These are phyloP conservation scores for Globisporangium barbulae DNA, from an alignment of 352 stramenopile genomes.

Conservation along the genomic window DNA sequence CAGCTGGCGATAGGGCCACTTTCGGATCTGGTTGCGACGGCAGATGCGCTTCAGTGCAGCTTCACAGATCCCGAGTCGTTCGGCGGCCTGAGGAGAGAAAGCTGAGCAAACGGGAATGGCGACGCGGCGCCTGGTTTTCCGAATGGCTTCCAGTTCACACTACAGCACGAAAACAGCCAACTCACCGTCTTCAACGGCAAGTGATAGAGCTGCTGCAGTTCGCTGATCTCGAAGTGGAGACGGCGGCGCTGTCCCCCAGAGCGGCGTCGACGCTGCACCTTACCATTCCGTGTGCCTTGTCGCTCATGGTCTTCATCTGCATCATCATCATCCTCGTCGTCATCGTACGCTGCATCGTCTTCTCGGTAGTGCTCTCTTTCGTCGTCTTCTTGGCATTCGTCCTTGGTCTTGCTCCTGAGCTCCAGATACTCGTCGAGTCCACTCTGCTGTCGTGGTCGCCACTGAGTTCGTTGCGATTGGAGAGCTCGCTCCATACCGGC, in stretches of 20 bases:
- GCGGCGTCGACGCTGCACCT: neutral
- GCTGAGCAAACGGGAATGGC: slow-evolving; percentile 16
- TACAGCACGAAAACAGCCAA: slow-evolving; percentile 1
- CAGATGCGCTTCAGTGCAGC: slow-evolving; percentile 84
- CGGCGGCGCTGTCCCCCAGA: slow-evolving; percentile 23
- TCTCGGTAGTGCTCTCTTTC: neutral
- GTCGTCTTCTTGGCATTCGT: neutral
- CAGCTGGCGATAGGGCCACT: slow-evolving; percentile 73
- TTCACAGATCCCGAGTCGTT: slow-evolving; percentile 60
- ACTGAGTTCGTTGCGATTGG: neutral
- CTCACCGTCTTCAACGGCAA: slow-evolving; percentile 68
- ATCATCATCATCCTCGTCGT: neutral
- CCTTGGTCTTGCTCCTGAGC: neutral
- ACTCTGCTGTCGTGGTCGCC: neutral
- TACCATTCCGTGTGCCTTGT: neutral
- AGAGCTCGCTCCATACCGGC: neutral
- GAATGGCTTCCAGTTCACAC: neutral
- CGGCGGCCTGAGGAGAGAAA: slow-evolving; percentile 45
- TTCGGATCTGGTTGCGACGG: slow-evolving; percentile 60
- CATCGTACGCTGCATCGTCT: neutral
- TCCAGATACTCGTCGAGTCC: neutral
- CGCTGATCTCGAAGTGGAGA: slow-evolving; percentile 50
- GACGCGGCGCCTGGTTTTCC: neutral
- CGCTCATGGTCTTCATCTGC: neutral
- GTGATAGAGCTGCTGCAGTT: slow-evolving; percentile 67